phyloP scores from a whole-genome alignment of 306 rosid species.

The Cicer yamashitae region DNA sequence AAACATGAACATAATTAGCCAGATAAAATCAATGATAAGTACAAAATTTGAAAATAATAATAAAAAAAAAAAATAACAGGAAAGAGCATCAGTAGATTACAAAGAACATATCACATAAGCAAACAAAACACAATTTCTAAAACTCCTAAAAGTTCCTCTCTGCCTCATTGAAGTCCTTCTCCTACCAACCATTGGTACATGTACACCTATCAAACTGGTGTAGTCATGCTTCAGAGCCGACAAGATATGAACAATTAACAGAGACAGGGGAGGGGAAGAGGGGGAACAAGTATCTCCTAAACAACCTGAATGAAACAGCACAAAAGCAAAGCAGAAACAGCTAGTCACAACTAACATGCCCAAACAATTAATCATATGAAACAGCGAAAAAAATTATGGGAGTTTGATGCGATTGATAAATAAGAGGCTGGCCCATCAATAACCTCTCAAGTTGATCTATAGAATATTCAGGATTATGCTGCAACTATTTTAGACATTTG shows the following conservation, averaged over 20 bases:
- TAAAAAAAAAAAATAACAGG: not conserved
- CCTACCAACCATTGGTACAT: slow-evolving; percentile 11
- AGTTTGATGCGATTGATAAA: slow-evolving; percentile 2
- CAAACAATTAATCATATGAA: not conserved
- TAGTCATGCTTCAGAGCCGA: slow-evolving; percentile 15
- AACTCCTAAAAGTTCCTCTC: slow-evolving; percentile 17
- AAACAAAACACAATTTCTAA: slow-evolving; percentile 27
- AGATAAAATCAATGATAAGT: not conserved
- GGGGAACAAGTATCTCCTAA: not conserved
- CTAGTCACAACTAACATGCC: not conserved
- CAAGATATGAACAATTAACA: slow-evolving; percentile 27
- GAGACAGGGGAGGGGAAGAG: not conserved
- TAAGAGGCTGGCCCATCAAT: slow-evolving; percentile 3
- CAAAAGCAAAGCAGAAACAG: slow-evolving; percentile 2
- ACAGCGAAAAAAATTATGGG: not conserved
- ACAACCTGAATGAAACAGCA: not conserved
- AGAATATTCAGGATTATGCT: not conserved
- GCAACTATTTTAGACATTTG: not conserved
- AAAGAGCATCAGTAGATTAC: slow-evolving; percentile 4
- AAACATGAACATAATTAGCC: slow-evolving; percentile 38
- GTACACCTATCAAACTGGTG: slow-evolving; percentile 25
- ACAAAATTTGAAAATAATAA: not conserved
- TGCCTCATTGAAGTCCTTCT: slow-evolving; percentile 24
- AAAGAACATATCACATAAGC: not conserved
- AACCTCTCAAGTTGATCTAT: slow-evolving; percentile 17